A percentile compares a stretch with the other conserved stretches of the same genome.
Evolutionary conservation across 129 eudicot genomes (phyloP).

Genomic region (Kitagawia praeruptora): DNA sequence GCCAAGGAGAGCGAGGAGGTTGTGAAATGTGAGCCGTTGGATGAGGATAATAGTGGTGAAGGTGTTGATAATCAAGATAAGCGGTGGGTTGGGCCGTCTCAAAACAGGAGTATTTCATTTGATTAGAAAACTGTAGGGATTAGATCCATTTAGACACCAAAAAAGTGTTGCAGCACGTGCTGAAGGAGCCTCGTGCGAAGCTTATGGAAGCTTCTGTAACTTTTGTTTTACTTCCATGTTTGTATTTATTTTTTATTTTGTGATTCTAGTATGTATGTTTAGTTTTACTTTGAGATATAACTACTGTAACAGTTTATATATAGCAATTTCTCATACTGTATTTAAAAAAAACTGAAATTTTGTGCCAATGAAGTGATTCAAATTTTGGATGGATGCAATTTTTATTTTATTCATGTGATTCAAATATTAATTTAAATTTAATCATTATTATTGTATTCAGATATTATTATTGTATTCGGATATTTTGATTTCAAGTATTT

Average conservation of each 20-base stretch:
- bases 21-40: conserved; percentile 67
- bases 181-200: conserved; percentile 15
- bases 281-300: too few species aligned
- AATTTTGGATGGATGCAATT: too few species aligned
- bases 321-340: too few species aligned
- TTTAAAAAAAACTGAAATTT: too few species aligned
- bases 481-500: too few species aligned
- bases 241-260: neutral
- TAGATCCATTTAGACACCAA: conserved; percentile 6
- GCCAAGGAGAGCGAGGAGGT: conserved; percentile 39
- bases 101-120: neutral
- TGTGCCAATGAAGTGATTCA: too few species aligned
- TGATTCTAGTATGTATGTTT: neutral
- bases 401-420: too few species aligned
- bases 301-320: neutral
- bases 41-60: conserved; percentile 25
- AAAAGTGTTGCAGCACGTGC: conserved; percentile 31
- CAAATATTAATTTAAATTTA: too few species aligned
- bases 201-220: conserved; percentile 31
- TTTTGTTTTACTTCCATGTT: neutral
- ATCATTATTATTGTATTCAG: too few species aligned
- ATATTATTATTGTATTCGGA: too few species aligned
- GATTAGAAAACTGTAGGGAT: conserved; percentile 15
- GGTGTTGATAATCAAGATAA: conserved; percentile 24
- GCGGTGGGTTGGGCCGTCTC: conserved; percentile 25